Base-by-base conservation (phyloP, 148 eudicot genomes). In the Polygonum aviculare region DNA sequence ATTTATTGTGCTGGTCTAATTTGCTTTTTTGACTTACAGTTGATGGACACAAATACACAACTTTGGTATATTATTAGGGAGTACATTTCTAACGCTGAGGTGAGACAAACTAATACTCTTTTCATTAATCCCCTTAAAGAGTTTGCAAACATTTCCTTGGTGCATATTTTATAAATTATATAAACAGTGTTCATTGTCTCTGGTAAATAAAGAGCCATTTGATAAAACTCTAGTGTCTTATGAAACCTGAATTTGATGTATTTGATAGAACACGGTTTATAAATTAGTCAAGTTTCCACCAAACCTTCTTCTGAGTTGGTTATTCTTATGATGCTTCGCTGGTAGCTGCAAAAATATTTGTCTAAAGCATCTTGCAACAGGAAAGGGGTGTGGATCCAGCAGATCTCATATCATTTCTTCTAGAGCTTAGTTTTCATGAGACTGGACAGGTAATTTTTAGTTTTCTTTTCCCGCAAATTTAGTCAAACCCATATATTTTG, bases 51-150 rank as follows among this genome's bases (percentile, higher is more conserved):
- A 81, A 94, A 92, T 82, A 94, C 96, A 76, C 98, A 94, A 82
- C 96, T 94, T 55, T 94, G 98, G 98, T 94, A 94, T 83, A 92
- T 94, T 79, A 86, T 94, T 79, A 90, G 98, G 83, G 98, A 94
- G 81, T 94, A 94, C 79, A 94, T 94, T 67, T 84, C 89, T 52
- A 90, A 94, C 78, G 88, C 96, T 52, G 98, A 94, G 98, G 98
- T 94, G 84, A 78, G 15, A 72, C 44, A 72, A 72, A 41, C 35
- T 72, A 48, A 19, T 16, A 44, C 15, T 72, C 75, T 41, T 45
- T 21, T 12, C 19, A 11, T 72, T 16, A 45, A 26, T 72, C 54
- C n/a, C 16, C 18, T 72, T 9, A 3, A 19, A 12, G 12, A 14
- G 22, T 40, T 7, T 38, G 11, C 14, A 7, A 18, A 70, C 38